phyloP scores from a whole-genome alignment of 148 eudicot genomes.

The Spergularia marina region DNA sequence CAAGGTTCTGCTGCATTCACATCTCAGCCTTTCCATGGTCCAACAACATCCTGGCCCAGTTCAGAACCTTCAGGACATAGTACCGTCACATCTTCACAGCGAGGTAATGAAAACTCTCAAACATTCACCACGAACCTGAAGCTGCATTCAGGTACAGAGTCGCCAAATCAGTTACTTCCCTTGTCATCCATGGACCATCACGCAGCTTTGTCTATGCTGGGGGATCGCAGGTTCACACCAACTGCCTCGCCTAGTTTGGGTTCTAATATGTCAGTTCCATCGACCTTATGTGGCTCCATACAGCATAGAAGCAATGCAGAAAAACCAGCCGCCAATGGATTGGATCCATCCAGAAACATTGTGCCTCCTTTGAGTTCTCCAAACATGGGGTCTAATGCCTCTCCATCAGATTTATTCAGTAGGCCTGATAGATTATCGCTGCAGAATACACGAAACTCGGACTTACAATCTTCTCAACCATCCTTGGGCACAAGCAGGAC shows the following conservation, averaged over 20 bases:
- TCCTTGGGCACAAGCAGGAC: background rate
- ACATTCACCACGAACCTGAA: background rate
- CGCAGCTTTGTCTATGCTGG: conserved; percentile 8
- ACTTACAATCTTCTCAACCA: background rate
- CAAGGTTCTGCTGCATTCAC: conserved; percentile 1
- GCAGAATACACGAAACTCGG: background rate
- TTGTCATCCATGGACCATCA: background rate
- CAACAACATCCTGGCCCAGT: conserved; percentile 4
- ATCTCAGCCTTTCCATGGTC: background rate
- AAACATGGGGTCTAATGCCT: background rate
- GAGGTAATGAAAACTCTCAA: background rate
- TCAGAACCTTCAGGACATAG: background rate
- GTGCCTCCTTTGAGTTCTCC: conserved; percentile 1
- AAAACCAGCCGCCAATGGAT: background rate
- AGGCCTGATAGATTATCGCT: background rate
- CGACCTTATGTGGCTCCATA: conserved; percentile 6
- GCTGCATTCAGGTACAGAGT: background rate
- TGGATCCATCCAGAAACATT: conserved; percentile 9
- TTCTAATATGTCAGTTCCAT: conserved; percentile 9
- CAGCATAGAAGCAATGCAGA: background rate
- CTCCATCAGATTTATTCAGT: background rate
- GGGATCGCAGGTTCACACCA: conserved; percentile 6
- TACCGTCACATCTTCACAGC: background rate
- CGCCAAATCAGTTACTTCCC: background rate
- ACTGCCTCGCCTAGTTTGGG: background rate